A percentile compares a stretch with the other conserved stretches of the same genome.
These are phyloP conservation scores for Phytopythium mirpurense DNA, from an alignment of 352 stramenopile genomes.

Conservation along the genomic window DNA sequence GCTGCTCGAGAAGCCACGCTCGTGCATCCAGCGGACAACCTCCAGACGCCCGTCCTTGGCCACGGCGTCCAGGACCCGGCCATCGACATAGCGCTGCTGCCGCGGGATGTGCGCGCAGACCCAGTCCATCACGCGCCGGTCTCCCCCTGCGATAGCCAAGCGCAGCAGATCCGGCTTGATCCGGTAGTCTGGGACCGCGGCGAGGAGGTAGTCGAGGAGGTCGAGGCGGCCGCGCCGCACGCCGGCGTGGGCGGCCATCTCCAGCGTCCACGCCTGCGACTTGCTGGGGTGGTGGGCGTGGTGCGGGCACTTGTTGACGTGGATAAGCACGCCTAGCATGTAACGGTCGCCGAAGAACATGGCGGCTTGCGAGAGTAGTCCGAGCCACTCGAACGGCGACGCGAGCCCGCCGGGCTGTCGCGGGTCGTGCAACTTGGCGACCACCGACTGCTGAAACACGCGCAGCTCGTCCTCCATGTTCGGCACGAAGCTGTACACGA, in stretches of 20 bases:
- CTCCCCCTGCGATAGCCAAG: neutral
- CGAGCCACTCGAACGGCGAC: neutral
- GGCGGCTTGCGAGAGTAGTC: neutral
- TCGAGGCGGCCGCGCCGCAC: neutral
- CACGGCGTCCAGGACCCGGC: neutral
- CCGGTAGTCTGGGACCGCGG: neutral
- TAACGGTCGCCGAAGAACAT: conserved; percentile 2
- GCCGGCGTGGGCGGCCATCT: neutral
- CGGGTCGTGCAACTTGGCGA: neutral
- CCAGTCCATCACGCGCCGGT: neutral
- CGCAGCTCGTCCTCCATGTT: neutral
- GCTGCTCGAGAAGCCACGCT: conserved; percentile 19
- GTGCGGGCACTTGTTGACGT: neutral
- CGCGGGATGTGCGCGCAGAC: neutral
- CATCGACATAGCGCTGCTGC: neutral
- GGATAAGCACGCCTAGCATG: neutral
- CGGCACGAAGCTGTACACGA: conserved; percentile 18
- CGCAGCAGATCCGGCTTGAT: neutral
- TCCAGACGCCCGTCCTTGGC: conserved; percentile 9
- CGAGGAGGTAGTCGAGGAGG: neutral
- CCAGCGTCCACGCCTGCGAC: neutral
- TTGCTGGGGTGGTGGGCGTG: neutral
- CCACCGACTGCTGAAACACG: neutral
- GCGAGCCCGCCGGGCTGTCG: neutral
- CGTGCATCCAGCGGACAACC: conserved; percentile 24